Conservation (phyloP, 768 basidiomycete species). For the Mrakia hoshinonis region DNA sequence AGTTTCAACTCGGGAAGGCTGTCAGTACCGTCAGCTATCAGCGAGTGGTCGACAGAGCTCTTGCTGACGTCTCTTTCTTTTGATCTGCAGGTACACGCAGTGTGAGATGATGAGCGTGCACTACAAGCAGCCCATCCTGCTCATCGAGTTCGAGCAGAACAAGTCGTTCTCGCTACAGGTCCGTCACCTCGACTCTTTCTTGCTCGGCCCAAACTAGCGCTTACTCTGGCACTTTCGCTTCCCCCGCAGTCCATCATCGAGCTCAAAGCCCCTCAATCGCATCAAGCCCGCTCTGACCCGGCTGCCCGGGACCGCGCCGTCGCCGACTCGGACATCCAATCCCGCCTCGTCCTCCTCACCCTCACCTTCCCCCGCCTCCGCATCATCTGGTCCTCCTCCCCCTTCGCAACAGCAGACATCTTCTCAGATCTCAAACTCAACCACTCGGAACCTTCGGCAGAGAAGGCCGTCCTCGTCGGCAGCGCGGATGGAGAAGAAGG, state of each 20-base stretch:
- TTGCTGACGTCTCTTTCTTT: neutral
- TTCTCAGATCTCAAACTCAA: constrained; percentile 83
- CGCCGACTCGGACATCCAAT: constrained; percentile 53
- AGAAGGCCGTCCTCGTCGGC: constrained; percentile 67
- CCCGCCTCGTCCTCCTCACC: constrained; percentile 83
- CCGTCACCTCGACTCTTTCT: constrained; percentile 22
- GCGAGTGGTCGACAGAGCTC: too few species aligned
- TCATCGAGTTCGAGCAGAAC: constrained; percentile 97
- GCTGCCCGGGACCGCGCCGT: neutral
- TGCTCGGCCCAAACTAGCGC: too few species aligned
- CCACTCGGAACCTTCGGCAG: constrained; percentile 68
- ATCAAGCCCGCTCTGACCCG: constrained; percentile 28
- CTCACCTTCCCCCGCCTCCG: constrained; percentile 83
- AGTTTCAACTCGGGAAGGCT: constrained; percentile 89
- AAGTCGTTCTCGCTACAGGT: constrained; percentile 89
- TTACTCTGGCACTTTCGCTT: neutral
- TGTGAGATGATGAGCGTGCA: constrained; percentile 95
- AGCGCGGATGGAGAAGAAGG: constrained; percentile 61
- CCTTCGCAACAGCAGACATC: constrained; percentile 81
- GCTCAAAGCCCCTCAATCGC: constrained; percentile 34
- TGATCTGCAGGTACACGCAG: constrained; percentile 67
- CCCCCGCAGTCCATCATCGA: constrained; percentile 39
- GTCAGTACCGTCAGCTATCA: constrained; percentile 49
- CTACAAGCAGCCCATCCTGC: constrained; percentile 83
- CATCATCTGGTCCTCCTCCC: constrained; percentile 95